These are phyloP conservation scores for Trichosanthes cucumerina DNA, from an alignment of 306 rosid genomes.

Conservation along the genomic window DNA sequence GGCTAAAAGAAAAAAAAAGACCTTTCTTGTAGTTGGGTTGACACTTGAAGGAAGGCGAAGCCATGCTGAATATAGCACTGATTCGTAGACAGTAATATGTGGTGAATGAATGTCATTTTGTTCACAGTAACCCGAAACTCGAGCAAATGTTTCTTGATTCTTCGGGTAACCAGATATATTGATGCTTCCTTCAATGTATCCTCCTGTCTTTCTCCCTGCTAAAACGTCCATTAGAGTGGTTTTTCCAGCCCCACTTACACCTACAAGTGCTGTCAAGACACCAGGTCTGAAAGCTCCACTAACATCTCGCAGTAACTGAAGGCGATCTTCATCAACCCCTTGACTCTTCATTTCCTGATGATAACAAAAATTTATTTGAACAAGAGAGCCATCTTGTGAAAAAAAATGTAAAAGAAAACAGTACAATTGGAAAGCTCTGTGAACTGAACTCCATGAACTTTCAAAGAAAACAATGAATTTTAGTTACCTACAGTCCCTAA, in stretches of 20 bases:
- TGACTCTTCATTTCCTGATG: conserved; percentile 42
- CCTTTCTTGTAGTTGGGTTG: conserved; percentile 22
- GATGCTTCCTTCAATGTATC: conserved; percentile 34
- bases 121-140: conserved; percentile 39
- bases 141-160: conserved; percentile 37
- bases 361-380: neutral
- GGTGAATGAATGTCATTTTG: conserved; percentile 44
- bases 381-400: neutral
- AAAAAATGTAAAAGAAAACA: neutral
- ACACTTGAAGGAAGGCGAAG: conserved; percentile 32
- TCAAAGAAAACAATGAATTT: neutral
- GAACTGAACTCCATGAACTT: neutral
- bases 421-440: neutral
- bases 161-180: conserved; percentile 36
- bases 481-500: neutral
- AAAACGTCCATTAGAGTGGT: conserved; percentile 42
- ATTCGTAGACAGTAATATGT: conserved; percentile 32
- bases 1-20: neutral
- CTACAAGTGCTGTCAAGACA: conserved; percentile 34
- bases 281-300: conserved; percentile 39
- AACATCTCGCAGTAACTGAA: conserved; percentile 23
- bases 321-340: conserved; percentile 24
- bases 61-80: conserved; percentile 35
- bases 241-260: conserved; percentile 45
- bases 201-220: conserved; percentile 40